Evolutionary conservation across 2,329 filamentous ascomycete species (phyloP).

Genomic region (Penicillium sp.): DNA sequence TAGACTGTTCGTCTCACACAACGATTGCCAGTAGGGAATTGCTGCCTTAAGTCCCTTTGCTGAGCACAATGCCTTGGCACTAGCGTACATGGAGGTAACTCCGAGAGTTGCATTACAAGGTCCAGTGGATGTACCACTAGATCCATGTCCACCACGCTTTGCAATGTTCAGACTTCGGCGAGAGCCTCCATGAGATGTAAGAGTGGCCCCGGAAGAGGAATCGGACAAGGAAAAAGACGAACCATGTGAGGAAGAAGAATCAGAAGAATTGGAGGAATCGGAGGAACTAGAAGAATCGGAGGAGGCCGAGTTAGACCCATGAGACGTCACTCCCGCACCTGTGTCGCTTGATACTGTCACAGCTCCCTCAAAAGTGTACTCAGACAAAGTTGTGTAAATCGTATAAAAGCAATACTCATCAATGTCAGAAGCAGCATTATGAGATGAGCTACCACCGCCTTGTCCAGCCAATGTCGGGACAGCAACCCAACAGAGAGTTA

Average conservation of each 20-base stretch:
- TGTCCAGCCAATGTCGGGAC: too few relatives aligned
- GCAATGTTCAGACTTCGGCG: background rate
- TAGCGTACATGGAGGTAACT: constrained; percentile 10
- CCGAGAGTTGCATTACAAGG: constrained; percentile 4
- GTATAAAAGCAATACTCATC: constrained; percentile 19
- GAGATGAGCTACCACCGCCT: constrained; percentile 20
- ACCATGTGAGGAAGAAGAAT: background rate
- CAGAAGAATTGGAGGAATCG: background rate
- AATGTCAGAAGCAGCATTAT: constrained; percentile 2
- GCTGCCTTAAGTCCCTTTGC: background rate
- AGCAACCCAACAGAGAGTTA: too few relatives aligned
- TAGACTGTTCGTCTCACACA: constrained; percentile 1
- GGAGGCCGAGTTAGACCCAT: background rate
- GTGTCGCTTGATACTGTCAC: background rate
- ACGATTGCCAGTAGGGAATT: constrained; percentile 4
- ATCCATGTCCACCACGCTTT: background rate
- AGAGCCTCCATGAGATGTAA: background rate
- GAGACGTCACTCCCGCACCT: background rate
- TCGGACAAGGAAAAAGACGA: too few relatives aligned
- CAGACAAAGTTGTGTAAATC: constrained; percentile 11
- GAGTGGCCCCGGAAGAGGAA: background rate
- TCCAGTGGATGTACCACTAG: background rate
- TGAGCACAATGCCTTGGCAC: constrained; percentile 2
- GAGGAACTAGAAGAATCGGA: background rate
- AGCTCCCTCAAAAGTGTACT: constrained; percentile 1